A percentile compares a stretch with the other conserved stretches of the same genome.
These are phyloP conservation scores for Coprinopsis marcescibilis DNA, from an alignment of 768 basidiomycete genomes.

Conservation along the genomic window DNA sequence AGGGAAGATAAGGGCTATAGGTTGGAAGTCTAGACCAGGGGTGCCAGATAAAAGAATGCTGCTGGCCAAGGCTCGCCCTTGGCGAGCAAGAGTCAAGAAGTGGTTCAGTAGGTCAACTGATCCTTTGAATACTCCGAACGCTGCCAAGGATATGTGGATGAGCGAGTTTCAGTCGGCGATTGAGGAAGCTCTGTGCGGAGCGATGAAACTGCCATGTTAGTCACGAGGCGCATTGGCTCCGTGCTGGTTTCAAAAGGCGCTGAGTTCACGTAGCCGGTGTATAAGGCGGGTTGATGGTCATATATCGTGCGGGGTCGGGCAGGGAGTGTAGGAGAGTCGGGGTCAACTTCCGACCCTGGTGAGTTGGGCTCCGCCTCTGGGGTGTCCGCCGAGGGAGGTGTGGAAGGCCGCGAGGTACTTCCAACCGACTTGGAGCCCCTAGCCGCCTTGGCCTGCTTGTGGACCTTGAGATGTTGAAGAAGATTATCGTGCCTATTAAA, in stretches of 20 bases:
- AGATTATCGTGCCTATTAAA: slow-evolving; percentile 82
- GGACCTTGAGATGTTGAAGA: slow-evolving; percentile 71
- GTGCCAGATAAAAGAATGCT: not conserved
- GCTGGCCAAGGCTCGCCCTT: too few species aligned
- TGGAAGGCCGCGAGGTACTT: slow-evolving; percentile 13
- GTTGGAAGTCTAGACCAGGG: not conserved
- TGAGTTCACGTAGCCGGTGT: slow-evolving; percentile 10
- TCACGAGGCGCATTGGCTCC: slow-evolving; percentile 25
- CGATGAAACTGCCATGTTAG: slow-evolving; percentile 41
- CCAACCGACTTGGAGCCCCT: slow-evolving; percentile 8
- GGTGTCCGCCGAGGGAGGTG: slow-evolving; percentile 13
- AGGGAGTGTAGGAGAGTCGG: slow-evolving; percentile 9
- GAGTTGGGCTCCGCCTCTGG: slow-evolving; percentile 15
- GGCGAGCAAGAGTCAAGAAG: not conserved
- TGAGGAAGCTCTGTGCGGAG: slow-evolving; percentile 37
- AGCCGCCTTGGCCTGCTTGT: slow-evolving; percentile 33
- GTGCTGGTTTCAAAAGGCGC: slow-evolving; percentile 14
- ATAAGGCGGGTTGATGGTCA: slow-evolving; percentile 14
- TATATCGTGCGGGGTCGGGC: slow-evolving; percentile 13
- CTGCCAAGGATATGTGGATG: slow-evolving; percentile 10
- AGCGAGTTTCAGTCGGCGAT: slow-evolving; percentile 20
- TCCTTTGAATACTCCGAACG: slow-evolving; percentile 6
- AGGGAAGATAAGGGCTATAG: not conserved
- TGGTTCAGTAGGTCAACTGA: slow-evolving; percentile 3
- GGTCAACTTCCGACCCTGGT: slow-evolving; percentile 8